Conservation (phyloP, 768 basidiomycete genomes). For the Auriscalpium microsporum region DNA sequence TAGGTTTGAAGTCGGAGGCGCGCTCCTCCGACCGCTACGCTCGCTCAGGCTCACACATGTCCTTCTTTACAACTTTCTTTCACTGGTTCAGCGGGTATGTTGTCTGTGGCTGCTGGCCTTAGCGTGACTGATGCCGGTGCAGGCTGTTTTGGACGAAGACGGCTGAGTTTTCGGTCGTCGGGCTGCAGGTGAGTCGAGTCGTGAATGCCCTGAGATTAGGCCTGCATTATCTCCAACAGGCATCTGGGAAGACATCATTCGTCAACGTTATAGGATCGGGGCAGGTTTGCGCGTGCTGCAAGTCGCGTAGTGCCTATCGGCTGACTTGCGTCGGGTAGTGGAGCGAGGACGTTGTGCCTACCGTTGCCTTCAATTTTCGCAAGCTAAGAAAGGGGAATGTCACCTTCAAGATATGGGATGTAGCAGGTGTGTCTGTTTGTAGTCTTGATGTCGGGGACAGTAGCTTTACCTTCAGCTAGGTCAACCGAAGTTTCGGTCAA, state of each 20-base stretch:
- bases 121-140: neutral
- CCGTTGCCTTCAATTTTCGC: slow-evolving; percentile 87
- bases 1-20: too few species aligned
- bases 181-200: slow-evolving; percentile 51
- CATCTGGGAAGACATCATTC: slow-evolving; percentile 91
- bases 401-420: slow-evolving; percentile 92
- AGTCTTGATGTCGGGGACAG: neutral
- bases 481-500: slow-evolving; percentile 88
- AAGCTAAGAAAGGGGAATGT: slow-evolving; percentile 86
- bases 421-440: slow-evolving; percentile 54
- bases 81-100: slow-evolving; percentile 49
- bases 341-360: slow-evolving; percentile 95
- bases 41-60: neutral
- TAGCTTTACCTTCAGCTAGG: slow-evolving; percentile 31
- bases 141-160: slow-evolving; percentile 83
- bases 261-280: slow-evolving; percentile 88
- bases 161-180: slow-evolving; percentile 87
- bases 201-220: neutral
- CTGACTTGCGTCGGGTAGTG: slow-evolving; percentile 40
- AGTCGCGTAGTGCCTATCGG: neutral
- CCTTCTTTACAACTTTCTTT: slow-evolving; percentile 33
- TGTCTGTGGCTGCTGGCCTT: neutral
- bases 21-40: neutral
- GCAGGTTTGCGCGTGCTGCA: slow-evolving; percentile 37
- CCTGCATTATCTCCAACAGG: slow-evolving; percentile 34